Evolutionary conservation across 257 asterid species (phyloP), one percentile per base, ranked within the genome.

Genomic region (Forsythia suspensa): DNA sequence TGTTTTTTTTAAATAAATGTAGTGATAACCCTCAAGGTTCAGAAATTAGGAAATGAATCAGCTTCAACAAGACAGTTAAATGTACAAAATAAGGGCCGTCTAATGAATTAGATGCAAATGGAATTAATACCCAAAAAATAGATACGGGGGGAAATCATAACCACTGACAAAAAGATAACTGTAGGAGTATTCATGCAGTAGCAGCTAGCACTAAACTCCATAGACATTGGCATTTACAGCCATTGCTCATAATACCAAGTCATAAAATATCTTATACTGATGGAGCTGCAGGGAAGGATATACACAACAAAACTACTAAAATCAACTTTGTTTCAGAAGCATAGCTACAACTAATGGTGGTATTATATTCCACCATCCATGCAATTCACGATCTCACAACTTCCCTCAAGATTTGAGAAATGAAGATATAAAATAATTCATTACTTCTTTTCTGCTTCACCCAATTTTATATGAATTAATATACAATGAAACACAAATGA

Each of bases 1-100:
- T 63, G 24, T 63, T 63, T 63, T 3, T 2, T 63, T 63, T 15
- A 11, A 8, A 24, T 63, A 29, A 63, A 24, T 11, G 39, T 24
- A 10, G 40, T 61, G 69, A 20, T 8, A 61, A 63, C 70, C 38
- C 39, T 1, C 70, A 63, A 9, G 69, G 16, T 61, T 59, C 36
- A 61, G 69, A 61, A 61, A 24, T 21, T 8, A 61, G n/a, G 15
- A 63, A 36, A 79, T 57, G 51, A 80, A 29, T 74, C 80, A 75
- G 44, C 84, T 43, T 72, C 76, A 10, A 77, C 4, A 3, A 41
- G 36, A 70, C 51, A 67, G 61, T 43, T 46, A 68, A 69, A 77
- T 44, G 67, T 68, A 76, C 6, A 16, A 43, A 20, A 55, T 1
- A 61, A 70, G 38, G 12, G 44, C 40, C 66, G 18, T 63, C 74